Conservation (phyloP, 306 rosid genomes). For the Corylus americana region DNA sequence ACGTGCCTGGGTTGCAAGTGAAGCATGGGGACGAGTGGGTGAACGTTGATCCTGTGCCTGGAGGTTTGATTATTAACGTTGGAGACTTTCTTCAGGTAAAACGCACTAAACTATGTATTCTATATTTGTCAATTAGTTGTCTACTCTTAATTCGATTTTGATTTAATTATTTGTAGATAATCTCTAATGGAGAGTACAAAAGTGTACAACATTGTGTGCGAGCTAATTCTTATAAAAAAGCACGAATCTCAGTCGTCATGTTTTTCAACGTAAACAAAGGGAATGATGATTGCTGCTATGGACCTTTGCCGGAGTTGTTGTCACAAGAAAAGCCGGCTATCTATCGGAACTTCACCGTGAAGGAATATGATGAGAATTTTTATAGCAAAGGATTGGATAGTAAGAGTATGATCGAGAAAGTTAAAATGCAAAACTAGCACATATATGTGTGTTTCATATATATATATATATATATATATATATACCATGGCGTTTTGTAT, state of each 20-base stretch:
- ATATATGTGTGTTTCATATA: too few species aligned
- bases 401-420: constrained; percentile 30
- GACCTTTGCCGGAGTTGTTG: constrained; percentile 37
- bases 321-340: constrained; percentile 26
- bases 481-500: too few species aligned
- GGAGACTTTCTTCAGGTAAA: constrained; percentile 42
- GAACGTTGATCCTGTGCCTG: constrained; percentile 29
- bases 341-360: constrained; percentile 23
- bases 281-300: constrained; percentile 26
- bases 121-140: too few species aligned
- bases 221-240: constrained; percentile 30
- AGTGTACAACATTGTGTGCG: constrained; percentile 38
- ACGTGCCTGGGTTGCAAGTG: constrained; percentile 40
- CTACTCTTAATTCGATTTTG: not conserved
- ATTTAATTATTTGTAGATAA: constrained; percentile 1
- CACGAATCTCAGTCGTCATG: constrained; percentile 31
- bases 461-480: too few species aligned
- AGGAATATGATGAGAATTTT: constrained; percentile 20
- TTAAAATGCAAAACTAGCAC: constrained; percentile 17
- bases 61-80: constrained; percentile 30
- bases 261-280: constrained; percentile 29
- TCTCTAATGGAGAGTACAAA: constrained; percentile 39
- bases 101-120: not conserved
- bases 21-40: constrained; percentile 34
- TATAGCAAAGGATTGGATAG: constrained; percentile 33